Base-by-base conservation (phyloP, 2,329 filamentous ascomycete genomes). In the Colletotrichum karsti region DNA sequence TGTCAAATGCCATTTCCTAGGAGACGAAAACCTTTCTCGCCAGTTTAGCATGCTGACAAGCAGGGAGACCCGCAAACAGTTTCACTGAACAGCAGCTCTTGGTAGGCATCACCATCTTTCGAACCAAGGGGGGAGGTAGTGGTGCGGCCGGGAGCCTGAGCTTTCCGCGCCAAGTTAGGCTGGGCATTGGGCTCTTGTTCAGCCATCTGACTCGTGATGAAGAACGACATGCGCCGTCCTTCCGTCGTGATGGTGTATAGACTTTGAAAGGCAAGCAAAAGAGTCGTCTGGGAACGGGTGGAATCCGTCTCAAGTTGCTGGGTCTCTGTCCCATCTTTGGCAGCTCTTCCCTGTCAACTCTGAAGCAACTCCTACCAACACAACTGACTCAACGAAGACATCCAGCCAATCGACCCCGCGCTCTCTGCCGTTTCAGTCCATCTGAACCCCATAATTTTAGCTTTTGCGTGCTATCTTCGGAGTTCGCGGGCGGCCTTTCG, bases 281-380 rank as follows among this genome's bases (percentile, higher is more conserved):
- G 9, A 15, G n/a, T 7, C 28, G 35, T 63, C 28, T 51, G 63
- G 33, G 53, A 53, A 53, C 37, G 20, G 26, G 28, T 33, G 54
- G 46, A 13, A 35, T 39, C 26, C 54, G 60, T 65, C 65, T 65
- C 65, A 59, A 59, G 65, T 59, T 46, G 53, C 60, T 64, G 46
- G 54, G 39, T 53, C 22, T 63, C 37, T 68, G 60, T 64, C 53
- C 64, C 60, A 64, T 63, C 44, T 53, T 54, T 7, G 12, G 15
- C 46, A 33, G 4, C 53, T 64, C n/a, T 64, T 22, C 60, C 64
- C 39, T 59, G 64, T 53, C 59, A 22, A 51, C 44, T 41, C 53
- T 65, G 51, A 59, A 59, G 56, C 59, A 58, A 37, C 7, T 13
- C 20, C 58, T 26, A 18, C 51, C 20, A n/a, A 26, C 50, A 22